These are phyloP conservation scores for Trichoderma breve DNA, from an alignment of 2,329 filamentous ascomycete species.

Conservation along the genomic window DNA sequence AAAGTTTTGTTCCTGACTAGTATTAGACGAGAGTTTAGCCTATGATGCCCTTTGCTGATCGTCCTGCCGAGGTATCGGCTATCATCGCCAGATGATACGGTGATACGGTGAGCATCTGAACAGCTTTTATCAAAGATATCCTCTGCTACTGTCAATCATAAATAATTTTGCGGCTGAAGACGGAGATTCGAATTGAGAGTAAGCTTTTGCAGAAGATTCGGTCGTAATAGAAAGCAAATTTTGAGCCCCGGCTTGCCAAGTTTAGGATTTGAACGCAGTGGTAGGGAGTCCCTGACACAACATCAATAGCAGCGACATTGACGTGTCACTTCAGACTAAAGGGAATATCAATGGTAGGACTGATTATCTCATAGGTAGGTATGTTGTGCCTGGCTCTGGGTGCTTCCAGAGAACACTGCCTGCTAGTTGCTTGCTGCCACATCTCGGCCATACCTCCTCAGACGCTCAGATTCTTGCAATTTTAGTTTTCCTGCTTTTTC, in stretches of 20 bases:
- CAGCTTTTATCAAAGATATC: neutral
- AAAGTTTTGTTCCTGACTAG: neutral
- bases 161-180: neutral
- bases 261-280: neutral
- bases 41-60: neutral
- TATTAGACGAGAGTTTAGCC: neutral
- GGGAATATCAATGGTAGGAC: neutral
- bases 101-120: neutral
- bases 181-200: neutral
- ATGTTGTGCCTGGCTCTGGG: neutral
- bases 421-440: neutral
- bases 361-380: neutral
- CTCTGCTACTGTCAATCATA: neutral
- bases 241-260: neutral
- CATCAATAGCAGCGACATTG: neutral
- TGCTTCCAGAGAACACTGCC: neutral
- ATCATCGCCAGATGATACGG: neutral
- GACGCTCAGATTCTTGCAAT: neutral
- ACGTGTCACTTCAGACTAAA: neutral
- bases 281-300: neutral
- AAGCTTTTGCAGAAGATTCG: neutral
- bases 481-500: neutral
- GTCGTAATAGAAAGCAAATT: neutral
- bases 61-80: neutral
- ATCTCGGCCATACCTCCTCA: neutral